A percentile compares a stretch with the other conserved stretches of the same genome.
Conservation (phyloP, 2,329 filamentous ascomycete species). For the Nannizziopsis barbatae region DNA sequence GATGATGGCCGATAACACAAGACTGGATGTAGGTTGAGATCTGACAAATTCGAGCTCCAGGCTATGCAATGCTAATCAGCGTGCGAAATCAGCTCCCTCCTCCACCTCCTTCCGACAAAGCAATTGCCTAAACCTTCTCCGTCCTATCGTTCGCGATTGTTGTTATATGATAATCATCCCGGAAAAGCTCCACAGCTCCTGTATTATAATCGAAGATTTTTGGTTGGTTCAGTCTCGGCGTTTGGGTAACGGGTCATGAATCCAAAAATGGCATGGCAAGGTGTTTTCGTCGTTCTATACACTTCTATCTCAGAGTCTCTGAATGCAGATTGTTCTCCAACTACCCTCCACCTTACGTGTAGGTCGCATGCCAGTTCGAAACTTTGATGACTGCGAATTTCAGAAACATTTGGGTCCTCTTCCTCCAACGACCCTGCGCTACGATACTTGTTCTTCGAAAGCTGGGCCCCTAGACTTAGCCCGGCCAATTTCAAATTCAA, state of each 20-base stretch:
- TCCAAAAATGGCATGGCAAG: constrained; percentile 10
- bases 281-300: constrained; percentile 2
- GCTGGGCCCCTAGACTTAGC: no score
- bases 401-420: no score
- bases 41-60: not conserved
- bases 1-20: constrained; percentile 83
- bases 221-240: constrained; percentile 2
- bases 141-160: not conserved
- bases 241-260: constrained; percentile 9
- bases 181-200: constrained; percentile 2
- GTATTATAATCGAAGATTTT: constrained; percentile 6
- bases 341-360: no score
- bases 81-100: constrained; percentile 2
- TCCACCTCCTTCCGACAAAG: constrained; percentile 2
- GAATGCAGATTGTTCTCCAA: not conserved
- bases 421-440: no score
- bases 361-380: no score
- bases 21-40: constrained; percentile 52
- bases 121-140: not conserved
- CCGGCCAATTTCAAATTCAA: no score
- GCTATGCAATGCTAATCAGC: not conserved
- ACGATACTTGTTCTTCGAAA: no score
- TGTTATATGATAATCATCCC: not conserved
- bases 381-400: no score
- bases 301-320: not conserved